These are phyloP conservation scores for Aspergillus carlsbadensis DNA, from an alignment of 495 filamentous ascomycete genomes.

Conservation along the genomic window DNA sequence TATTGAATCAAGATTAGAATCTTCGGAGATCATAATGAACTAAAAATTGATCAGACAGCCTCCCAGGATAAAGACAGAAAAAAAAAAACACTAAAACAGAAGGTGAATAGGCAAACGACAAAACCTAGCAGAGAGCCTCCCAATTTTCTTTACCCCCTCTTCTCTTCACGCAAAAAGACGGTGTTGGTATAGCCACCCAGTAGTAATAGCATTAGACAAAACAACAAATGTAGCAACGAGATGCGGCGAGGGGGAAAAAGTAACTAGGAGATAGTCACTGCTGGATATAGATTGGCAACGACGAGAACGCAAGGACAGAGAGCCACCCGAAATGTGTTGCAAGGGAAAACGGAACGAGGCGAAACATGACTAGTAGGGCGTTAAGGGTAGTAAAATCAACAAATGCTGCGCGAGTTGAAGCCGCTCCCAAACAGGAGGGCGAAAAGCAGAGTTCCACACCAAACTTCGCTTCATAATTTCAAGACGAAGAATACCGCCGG, in stretches of 20 bases:
- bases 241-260: no score
- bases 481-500: slow-evolving; percentile 19
- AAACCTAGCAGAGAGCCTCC: slow-evolving; percentile 16
- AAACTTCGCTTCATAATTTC: slow-evolving; percentile 27
- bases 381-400: slow-evolving; percentile 16
- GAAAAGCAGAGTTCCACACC: slow-evolving; percentile 23
- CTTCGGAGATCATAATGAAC: slow-evolving; percentile 15
- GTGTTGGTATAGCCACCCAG: slow-evolving; percentile 14
- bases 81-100: slow-evolving; percentile 6
- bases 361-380: slow-evolving; percentile 9
- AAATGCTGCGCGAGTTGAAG: slow-evolving; percentile 27
- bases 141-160: no score
- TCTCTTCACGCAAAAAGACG: slow-evolving; percentile 21
- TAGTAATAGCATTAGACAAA: slow-evolving; percentile 3
- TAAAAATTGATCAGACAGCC: slow-evolving; percentile 49
- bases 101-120: background rate
- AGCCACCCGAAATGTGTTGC: slow-evolving; percentile 31
- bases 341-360: slow-evolving; percentile 18
- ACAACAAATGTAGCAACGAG: slow-evolving; percentile 6
- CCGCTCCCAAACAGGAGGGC: slow-evolving; percentile 9
- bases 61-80: slow-evolving; percentile 31
- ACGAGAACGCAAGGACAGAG: slow-evolving; percentile 21
- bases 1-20: slow-evolving; percentile 16
- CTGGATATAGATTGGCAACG: no score
- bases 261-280: slow-evolving; percentile 13